These are phyloP conservation scores for Plasmodium gonderi DNA, from an alignment of 169 alveolate species.

Conservation along the genomic window DNA sequence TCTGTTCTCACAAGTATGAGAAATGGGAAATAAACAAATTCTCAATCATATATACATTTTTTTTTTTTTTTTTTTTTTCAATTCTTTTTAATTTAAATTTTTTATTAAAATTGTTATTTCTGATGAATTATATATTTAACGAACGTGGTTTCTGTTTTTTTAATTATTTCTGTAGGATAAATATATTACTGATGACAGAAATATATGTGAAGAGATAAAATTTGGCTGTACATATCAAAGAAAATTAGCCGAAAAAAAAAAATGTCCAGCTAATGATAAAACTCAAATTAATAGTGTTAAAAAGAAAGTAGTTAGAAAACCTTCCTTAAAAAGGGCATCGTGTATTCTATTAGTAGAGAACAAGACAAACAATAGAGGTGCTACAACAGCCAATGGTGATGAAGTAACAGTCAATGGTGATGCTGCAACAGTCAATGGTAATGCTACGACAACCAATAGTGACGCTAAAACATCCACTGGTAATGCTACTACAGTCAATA, in stretches of 20 bases:
- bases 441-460: neutral
- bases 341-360: neutral
- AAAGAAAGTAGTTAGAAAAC: neutral
- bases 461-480: neutral
- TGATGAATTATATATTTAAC: neutral
- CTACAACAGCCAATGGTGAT: neutral
- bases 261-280: neutral
- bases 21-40: neutral
- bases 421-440: neutral
- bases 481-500: neutral
- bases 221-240: neutral
- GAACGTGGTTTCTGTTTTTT: neutral
- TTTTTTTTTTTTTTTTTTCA: neutral
- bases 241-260: neutral
- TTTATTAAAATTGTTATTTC: neutral
- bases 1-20: conserved; percentile 7
- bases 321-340: neutral
- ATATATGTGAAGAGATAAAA: neutral
- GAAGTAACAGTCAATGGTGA: too few relatives aligned
- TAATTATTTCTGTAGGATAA: neutral
- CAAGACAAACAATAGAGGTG: neutral
- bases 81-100: too few relatives aligned
- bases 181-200: neutral
- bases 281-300: neutral
- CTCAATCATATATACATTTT: neutral